Percentiles rank a stretch among this genome's conserved stretches.
Evolutionary conservation across 2,329 filamentous ascomycete species (phyloP).

Genomic region (Aspergillus flavus): DNA sequence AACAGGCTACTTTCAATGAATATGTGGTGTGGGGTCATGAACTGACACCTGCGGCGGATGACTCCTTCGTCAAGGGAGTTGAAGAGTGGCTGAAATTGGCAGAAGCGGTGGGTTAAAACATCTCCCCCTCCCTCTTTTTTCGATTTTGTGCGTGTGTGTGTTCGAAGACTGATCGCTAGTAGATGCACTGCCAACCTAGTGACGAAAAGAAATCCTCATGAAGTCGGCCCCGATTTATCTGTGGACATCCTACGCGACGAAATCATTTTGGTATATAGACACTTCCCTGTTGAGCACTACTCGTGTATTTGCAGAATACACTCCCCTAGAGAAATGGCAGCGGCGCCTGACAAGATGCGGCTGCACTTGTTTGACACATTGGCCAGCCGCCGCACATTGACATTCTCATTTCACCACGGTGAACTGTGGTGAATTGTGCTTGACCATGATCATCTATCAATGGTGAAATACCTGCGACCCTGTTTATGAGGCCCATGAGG

Average conservation of each 20-base stretch:
- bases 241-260: neutral
- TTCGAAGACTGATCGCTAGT: constrained; percentile 1
- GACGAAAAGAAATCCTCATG: constrained; percentile 21
- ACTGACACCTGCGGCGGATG: constrained; percentile 61
- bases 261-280: neutral
- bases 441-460: neutral
- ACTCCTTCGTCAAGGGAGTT: constrained; percentile 73
- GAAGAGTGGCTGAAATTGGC: constrained; percentile 80
- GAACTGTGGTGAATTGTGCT: neutral
- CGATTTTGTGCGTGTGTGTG: constrained; percentile 5
- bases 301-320: neutral
- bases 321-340: neutral
- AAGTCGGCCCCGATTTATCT: neutral
- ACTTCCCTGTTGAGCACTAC: neutral
- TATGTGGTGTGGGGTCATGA: constrained; percentile 87
- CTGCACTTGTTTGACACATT: neutral
- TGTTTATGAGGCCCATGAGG: neutral
- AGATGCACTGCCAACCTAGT: constrained; percentile 31
- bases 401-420: neutral
- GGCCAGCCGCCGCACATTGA: neutral
- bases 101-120: constrained; percentile 57
- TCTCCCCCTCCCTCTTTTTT: neutral
- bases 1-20: constrained; percentile 70
- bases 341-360: neutral
- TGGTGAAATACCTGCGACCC: neutral